Conservation (phyloP, 768 basidiomycete species). For the Lactifluus echinatus region DNA sequence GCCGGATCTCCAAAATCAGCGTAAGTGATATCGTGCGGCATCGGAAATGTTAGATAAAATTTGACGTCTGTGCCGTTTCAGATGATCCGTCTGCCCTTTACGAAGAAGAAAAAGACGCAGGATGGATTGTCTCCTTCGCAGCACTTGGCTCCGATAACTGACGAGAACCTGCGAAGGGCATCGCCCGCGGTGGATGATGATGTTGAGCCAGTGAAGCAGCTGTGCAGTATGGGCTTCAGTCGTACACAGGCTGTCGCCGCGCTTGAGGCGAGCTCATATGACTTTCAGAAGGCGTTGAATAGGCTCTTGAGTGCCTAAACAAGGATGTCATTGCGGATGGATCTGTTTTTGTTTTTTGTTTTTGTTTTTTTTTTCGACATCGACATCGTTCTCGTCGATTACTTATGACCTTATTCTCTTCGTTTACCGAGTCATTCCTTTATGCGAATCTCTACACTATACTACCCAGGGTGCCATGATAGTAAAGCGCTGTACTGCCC, state of each 20-base stretch:
- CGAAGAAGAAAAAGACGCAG: slow-evolving; percentile 63
- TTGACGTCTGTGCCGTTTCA: slow-evolving; percentile 24
- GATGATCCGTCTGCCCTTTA: slow-evolving; percentile 69
- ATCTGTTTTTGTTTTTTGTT: slow-evolving; percentile 2
- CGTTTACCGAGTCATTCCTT: slow-evolving; percentile 5
- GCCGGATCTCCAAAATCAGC: slow-evolving; percentile 65
- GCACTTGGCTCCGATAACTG: slow-evolving; percentile 32
- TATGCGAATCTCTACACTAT: background rate
- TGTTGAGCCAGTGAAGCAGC: slow-evolving; percentile 64
- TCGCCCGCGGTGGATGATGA: slow-evolving; percentile 63
- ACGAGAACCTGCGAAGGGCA: slow-evolving; percentile 33
- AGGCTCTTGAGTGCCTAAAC: slow-evolving; percentile 43
- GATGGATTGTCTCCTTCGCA: slow-evolving; percentile 35
- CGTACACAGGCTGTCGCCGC: slow-evolving; percentile 74
- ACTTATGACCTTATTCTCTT: slow-evolving; percentile 1
- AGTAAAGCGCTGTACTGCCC: background rate
- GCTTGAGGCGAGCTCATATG: slow-evolving; percentile 77
- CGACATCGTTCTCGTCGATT: background rate
- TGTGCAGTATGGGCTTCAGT: slow-evolving; percentile 88
- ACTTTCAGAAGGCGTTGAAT: slow-evolving; percentile 71
- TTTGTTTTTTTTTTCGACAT: too few species aligned
- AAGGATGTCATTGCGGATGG: background rate
- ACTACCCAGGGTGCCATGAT: background rate
- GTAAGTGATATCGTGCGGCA: slow-evolving; percentile 37
- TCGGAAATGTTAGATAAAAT: background rate